Base-by-base conservation (phyloP, 371 early-diverging fungal genomes). In the Cladochytrium tenue region DNA sequence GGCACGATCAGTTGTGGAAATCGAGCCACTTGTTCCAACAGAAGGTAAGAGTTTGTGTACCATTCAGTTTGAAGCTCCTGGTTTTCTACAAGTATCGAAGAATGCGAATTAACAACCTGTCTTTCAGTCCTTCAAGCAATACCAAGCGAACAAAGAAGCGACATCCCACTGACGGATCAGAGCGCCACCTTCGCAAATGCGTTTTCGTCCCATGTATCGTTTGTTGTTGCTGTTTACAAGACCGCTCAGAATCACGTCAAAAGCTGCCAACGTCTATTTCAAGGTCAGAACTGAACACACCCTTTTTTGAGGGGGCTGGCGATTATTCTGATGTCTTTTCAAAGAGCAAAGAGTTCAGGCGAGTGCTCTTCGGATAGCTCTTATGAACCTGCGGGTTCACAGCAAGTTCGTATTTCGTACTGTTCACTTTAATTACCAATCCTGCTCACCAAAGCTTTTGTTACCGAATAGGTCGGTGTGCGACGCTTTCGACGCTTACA, bases 261-360 rank as follows among this genome's bases (percentile, higher is more conserved):
- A 23, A 13, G 23, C 3, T 59, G 60, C 27, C 5, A 36, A 23
- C 5, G 23, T 3, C 13, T 43, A 13, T 25, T 59, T 3, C 10
- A 43, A 36, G 60, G 60, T 59, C 10, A 53, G 10, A 26, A 53
- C 53, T n/a, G n/a, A 43, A 43, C 43, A 43, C 7, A 43, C 20
- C 20, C 43, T 43, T 7, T 20, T 43, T 43, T 43, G 13, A 43
- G 20, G n/a, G n/a, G n/a, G n/a, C n/a, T n/a, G n/a, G n/a, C n/a
- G n/a, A n/a, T n/a, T n/a, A n/a, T n/a, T n/a, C 20, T 43, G 20
- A 43, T 20, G 43, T 20, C 43, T 43, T 43, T 43, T 43, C 20
- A 43, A 43, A 72, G 81, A 80, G 59, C 81, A 78, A 69, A 33
- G 43, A 2, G 57, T 70, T 15, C 78, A 78, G 53, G 68, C 60